Base-by-base conservation (phyloP, 2,329 filamentous ascomycete genomes). In the Colletotrichum plurivorum region DNA sequence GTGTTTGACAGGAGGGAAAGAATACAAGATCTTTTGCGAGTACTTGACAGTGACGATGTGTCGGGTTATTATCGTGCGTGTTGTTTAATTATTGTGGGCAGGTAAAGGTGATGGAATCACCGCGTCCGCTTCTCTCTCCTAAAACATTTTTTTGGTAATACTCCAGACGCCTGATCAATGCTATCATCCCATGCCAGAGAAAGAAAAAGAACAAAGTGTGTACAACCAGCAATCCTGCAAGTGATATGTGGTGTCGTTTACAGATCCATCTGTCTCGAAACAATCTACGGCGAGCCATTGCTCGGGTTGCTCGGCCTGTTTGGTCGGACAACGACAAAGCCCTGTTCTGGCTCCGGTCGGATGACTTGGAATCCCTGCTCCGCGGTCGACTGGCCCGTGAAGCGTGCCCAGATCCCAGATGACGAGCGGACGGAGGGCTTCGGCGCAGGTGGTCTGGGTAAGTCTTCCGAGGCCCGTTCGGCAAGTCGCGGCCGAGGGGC, bases 341-440 rank as follows among this genome's bases (percentile, higher is more conserved):
- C 66, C 10, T 25, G 46, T 22, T 66, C 66, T 10, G 9, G 13
- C 18, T 48, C 39, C 13, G 61, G 55, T 13, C 66, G 54, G 4
- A 49, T 10, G 12, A 69, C 66, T 12, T 48, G 66, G 7, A 69
- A 69, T 3, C 51, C 66, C 16, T 56, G 62, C 22, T 66, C 62
- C 0, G 45, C 13, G 20, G 20, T 51, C 1, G 66, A 45, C 45
- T 66, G 62, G 7, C 55, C 55, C 5, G 55, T 69, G 36, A 69
- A 58, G 22, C 52, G 66, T 12, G 62, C 66, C 66, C 66, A 69
- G 5, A 69, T 45, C 1, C 43, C 66, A 12, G 66, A 63, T 4
- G 51, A 60, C 9, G 66, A 69, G 6, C 66, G 62, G 18, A 66
- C 18, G 5, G 62, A 66, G 7, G 55, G n/a, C 9, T 51, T 58